Conservation (phyloP, 129 eudicot species). For the Erigeron canadensis region DNA sequence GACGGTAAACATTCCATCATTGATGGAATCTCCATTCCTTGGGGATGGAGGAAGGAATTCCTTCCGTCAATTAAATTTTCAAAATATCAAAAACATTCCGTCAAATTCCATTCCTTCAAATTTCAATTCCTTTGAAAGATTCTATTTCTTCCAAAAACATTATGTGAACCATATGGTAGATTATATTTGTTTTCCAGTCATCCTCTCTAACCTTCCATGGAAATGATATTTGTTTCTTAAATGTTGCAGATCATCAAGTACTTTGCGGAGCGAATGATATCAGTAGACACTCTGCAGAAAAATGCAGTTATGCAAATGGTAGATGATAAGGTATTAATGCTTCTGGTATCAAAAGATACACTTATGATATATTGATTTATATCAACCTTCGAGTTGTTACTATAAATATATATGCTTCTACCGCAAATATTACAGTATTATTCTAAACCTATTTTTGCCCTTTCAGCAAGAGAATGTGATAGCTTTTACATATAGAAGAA, state of each 20-base stretch:
- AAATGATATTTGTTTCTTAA: conserved; percentile 5
- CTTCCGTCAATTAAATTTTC: no score
- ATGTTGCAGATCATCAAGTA: conserved; percentile 56
- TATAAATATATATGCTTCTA: neutral
- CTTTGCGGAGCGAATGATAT: conserved; percentile 74
- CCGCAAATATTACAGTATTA: neutral
- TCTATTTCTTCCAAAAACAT: no score
- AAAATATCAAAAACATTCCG: no score
- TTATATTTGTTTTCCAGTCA: no score
- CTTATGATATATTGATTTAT: neutral
- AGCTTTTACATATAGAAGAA: conserved; percentile 72
- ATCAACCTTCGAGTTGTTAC: neutral
- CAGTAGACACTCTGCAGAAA: conserved; percentile 52
- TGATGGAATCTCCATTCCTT: no score
- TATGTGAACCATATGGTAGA: no score
- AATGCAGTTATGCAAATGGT: conserved; percentile 72
- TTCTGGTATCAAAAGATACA: neutral
- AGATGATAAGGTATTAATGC: conserved; percentile 46
- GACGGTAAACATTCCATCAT: no score
- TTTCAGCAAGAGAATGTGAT: conserved; percentile 54
- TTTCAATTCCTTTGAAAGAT: no score
- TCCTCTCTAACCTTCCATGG: neutral
- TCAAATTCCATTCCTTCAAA: no score
- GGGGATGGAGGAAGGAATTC: no score
- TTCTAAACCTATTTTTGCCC: neutral